Evolutionary conservation across 2,329 filamentous ascomycete species (phyloP), one percentile per base, ranked within the genome.

Genomic region (Ophiostoma sp.): DNA sequence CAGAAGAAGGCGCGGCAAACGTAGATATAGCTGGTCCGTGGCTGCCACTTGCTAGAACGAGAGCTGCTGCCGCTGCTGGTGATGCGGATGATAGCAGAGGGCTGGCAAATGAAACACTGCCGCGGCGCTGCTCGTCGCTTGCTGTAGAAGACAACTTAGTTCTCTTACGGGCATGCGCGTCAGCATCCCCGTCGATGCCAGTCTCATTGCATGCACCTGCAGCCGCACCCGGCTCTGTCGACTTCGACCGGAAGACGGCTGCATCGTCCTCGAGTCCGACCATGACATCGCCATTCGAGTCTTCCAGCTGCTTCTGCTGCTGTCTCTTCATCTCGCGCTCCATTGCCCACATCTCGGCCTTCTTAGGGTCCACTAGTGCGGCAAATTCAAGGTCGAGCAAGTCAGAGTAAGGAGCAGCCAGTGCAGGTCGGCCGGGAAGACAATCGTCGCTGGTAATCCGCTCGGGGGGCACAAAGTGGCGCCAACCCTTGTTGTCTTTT

Each of bases 391-490:
- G 77, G 55, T 75, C 79, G 72, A 82, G 73, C n/a, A 86, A 77
- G 49, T 79, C 75, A 44, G 74, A 76, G 76, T 85, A 85, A 1
- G 83, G 83, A 52, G 83, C 83, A 68, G 77, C 74, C 75, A 80
- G 42, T 47, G 40, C 80, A 36, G 84, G 79, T 72, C 79, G 79
- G 72, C 79, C 81, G 16, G 80, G 79, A 41, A 79, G 78, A 70
- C 78, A 77, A 67, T 75, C 76, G 72, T 76, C 40, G 16, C 38
- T 63, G 2, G 40, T 7, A 18, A 12, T 78, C 45, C 79, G 79
- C n/a, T 79, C 75, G 11, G 80, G 80, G 16, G 81, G 80, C 52
- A 82, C 80, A 75, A 87, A 87, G 76, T 85, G 85, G 71, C 84
- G 79, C 76, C 78, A 79, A 70, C 81, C 80, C 74, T 81, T 78